Evolutionary conservation across 2,329 filamentous ascomycete species (phyloP), one percentile per base, ranked within the genome.

Genomic region (Ambrosiella xylebori): DNA sequence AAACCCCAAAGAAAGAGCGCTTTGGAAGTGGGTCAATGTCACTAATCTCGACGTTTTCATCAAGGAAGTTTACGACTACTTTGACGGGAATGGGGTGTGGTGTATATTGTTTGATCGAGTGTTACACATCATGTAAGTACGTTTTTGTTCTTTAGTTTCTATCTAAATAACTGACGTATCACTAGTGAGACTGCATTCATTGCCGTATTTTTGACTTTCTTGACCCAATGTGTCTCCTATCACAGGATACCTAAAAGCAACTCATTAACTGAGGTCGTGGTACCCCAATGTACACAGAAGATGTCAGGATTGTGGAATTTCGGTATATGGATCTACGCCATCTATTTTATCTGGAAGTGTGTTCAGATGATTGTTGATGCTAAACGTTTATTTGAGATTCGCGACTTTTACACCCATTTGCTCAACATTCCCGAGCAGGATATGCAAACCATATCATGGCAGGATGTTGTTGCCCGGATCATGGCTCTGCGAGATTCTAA

Each of bases 371-470:
- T 87, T 50, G 72, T 86, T 49, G 86, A 91, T 65, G 75, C 89
- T 35, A 81, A 84, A 37, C 80, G 86, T 13, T 74, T 96, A 35
- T 73, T 79, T 59, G 77, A 87, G 54, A 84, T 95, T 71, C 86
- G 88, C 62, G 84, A 93, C 68, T 96, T 95, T 68, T 96, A 88
- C 67, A 75, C 82, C 36, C 76, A 94, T 65, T 77, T 95, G 3
- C 79, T 96, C 8, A 85, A 86, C 44, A 88, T 96, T 49, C 86
- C 86, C 0, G 78, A 81, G 60, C 77, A 84, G 59, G 90, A 96
- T 64, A 93, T 96, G 71, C 90, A 96, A 68, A 94, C 88, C 0
- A 86, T 95, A 55, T 91, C 90, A 5, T 96, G 90, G 90, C 88
- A 95, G 66, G 85, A 93, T 63, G 79, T 95, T 35, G 89, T 96